Conservation (phyloP, 148 eudicot species). For the Gaultheria prostrata region DNA sequence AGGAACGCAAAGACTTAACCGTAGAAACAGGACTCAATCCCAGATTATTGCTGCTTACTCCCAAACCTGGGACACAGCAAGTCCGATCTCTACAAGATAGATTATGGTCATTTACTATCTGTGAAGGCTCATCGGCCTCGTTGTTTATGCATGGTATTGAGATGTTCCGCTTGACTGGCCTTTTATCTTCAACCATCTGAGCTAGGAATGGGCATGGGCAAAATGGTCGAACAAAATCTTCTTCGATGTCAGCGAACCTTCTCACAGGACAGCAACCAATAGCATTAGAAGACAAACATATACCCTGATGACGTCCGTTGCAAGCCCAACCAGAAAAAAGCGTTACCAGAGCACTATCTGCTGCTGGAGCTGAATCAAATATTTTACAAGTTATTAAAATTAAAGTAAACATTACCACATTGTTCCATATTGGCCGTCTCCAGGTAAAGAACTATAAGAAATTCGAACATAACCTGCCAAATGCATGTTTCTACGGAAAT, state of each 20-base stretch:
- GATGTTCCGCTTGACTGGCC: conserved; percentile 51
- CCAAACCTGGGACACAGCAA: conserved; percentile 91
- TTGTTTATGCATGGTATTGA: conserved; percentile 25
- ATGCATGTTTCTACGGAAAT: conserved; percentile 70
- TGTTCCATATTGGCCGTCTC: neutral
- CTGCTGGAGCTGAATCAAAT: conserved; percentile 67
- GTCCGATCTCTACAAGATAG: conserved; percentile 48
- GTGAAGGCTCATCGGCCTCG: conserved; percentile 26
- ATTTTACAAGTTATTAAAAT: conserved; percentile 22
- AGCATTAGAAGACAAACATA: conserved; percentile 67
- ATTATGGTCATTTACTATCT: conserved; percentile 29
- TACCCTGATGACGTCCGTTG: conserved; percentile 61
- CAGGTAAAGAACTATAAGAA: neutral
- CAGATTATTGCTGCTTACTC: conserved; percentile 59
- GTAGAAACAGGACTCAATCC: conserved; percentile 49
- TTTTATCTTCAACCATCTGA: conserved; percentile 30
- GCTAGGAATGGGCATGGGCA: conserved; percentile 34
- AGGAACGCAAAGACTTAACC: conserved; percentile 78
- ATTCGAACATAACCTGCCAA: conserved; percentile 66
- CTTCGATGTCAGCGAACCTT: conserved; percentile 37
- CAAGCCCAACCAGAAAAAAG: conserved; percentile 99
- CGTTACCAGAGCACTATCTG: conserved; percentile 76
- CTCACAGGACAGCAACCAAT: conserved; percentile 74
- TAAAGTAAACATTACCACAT: neutral
- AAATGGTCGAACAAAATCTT: conserved; percentile 33